Conservation (phyloP, 768 basidiomycete species). For the Leccinum longicurvipes region DNA sequence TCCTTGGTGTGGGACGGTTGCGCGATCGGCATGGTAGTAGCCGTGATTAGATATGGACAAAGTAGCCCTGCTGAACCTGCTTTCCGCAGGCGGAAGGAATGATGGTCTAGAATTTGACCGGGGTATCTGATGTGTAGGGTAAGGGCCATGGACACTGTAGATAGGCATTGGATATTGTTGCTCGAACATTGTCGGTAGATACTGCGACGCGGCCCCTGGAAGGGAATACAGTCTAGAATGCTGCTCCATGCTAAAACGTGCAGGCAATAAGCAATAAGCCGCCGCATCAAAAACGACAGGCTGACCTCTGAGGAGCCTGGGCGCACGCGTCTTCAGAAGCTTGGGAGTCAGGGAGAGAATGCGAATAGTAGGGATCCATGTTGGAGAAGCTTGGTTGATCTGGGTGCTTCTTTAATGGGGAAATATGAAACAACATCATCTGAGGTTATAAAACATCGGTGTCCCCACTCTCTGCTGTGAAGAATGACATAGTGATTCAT, state of each 20-base stretch:
- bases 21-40: slow-evolving; percentile 17
- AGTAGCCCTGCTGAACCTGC: background rate
- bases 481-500: slow-evolving; percentile 19
- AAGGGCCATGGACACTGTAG: background rate
- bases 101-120: slow-evolving; percentile 5
- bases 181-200: background rate
- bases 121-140: background rate
- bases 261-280: slow-evolving; percentile 3
- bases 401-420: slow-evolving; percentile 22
- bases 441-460: slow-evolving; percentile 20
- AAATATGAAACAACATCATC: slow-evolving; percentile 11
- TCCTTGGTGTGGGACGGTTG: slow-evolving; percentile 2
- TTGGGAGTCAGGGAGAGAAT: slow-evolving; percentile 2
- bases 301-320: slow-evolving; percentile 14
- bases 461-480: slow-evolving; percentile 15
- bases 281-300: slow-evolving; percentile 5
- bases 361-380: slow-evolving; percentile 17
- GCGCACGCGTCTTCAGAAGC: background rate
- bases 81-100: slow-evolving; percentile 3
- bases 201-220: background rate
- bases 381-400: slow-evolving; percentile 13
- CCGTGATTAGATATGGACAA: slow-evolving; percentile 10
- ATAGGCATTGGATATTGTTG: background rate
- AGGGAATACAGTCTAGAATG: background rate
- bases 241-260: slow-evolving; percentile 10